These are phyloP conservation scores for Colletotrichum paranaense DNA, from an alignment of 2,329 filamentous ascomycete genomes.

Conservation along the genomic window DNA sequence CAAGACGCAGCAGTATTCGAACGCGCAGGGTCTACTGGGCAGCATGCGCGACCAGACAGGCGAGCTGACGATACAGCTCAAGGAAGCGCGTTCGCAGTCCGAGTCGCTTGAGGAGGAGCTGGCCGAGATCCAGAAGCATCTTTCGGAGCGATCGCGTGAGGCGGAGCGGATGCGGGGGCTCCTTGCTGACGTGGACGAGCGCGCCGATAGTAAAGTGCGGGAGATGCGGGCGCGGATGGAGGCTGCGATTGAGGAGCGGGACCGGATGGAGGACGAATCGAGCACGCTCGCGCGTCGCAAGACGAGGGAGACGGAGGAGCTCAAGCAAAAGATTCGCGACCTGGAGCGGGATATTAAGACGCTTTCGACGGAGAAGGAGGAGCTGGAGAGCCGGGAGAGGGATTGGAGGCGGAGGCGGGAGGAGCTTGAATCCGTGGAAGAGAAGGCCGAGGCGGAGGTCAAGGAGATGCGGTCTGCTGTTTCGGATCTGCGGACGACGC, in stretches of 20 bases:
- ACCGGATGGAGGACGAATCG: slow-evolving; percentile 91
- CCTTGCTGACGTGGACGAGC: slow-evolving; percentile 85
- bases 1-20: slow-evolving; percentile 86
- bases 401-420: slow-evolving; percentile 80
- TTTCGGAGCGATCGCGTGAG: slow-evolving; percentile 90
- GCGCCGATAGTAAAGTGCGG: slow-evolving; percentile 82
- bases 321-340: slow-evolving; percentile 82
- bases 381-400: slow-evolving; percentile 77
- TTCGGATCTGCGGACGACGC: slow-evolving; percentile 78
- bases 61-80: slow-evolving; percentile 90
- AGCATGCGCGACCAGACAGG: slow-evolving; percentile 94
- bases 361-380: slow-evolving; percentile 80
- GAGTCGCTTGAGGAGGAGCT: slow-evolving; percentile 94
- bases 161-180: slow-evolving; percentile 94
- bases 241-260: slow-evolving; percentile 90
- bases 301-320: slow-evolving; percentile 86
- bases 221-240: slow-evolving; percentile 93
- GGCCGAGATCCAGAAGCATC: slow-evolving; percentile 84
- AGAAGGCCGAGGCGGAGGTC: slow-evolving; percentile 77
- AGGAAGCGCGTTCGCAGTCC: slow-evolving; percentile 83
- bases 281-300: slow-evolving; percentile 80
- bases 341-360: slow-evolving; percentile 81
- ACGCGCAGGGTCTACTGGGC: slow-evolving; percentile 84
- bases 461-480: slow-evolving; percentile 82
- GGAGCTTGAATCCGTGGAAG: slow-evolving; percentile 78